phyloP scores from a whole-genome alignment of 2,329 filamentous ascomycete species.

The Xylaria digitata region DNA sequence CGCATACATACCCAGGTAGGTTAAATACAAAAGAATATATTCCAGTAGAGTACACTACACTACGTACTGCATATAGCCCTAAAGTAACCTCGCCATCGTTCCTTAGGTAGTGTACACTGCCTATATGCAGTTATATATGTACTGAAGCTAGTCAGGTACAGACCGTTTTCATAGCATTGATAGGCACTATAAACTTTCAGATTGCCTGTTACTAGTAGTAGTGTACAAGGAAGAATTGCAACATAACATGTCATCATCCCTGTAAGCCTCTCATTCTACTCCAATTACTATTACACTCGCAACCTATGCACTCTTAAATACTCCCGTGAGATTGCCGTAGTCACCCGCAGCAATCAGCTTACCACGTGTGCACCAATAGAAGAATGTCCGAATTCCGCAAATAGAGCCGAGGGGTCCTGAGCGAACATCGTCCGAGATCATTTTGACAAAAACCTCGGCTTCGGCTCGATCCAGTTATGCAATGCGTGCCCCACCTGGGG shows the following conservation, averaged over 20 bases:
- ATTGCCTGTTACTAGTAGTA: neutral
- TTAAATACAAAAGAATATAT: neutral
- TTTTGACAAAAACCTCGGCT: slow-evolving; percentile 6
- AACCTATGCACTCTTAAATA: neutral
- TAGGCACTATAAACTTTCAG: no score
- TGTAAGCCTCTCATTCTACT: neutral
- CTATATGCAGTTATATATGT: neutral
- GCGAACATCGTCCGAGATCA: neutral
- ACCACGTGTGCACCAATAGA: neutral
- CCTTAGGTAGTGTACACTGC: no score
- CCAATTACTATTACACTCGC: neutral
- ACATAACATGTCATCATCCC: slow-evolving; percentile 25
- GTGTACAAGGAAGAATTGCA: neutral
- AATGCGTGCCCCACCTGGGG: no score
- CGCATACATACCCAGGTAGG: neutral
- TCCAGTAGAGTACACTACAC: no score
- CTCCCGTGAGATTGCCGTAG: neutral
- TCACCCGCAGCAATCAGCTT: neutral
- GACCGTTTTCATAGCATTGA: neutral
- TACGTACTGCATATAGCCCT: no score
- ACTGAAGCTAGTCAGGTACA: neutral
- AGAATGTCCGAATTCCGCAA: slow-evolving; percentile 29
- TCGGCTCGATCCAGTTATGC: no score
- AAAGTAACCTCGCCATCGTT: no score
- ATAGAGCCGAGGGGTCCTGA: neutral